Conservation (phyloP, 1,139 yeast genomes). For the Candida tunisiensis region DNA sequence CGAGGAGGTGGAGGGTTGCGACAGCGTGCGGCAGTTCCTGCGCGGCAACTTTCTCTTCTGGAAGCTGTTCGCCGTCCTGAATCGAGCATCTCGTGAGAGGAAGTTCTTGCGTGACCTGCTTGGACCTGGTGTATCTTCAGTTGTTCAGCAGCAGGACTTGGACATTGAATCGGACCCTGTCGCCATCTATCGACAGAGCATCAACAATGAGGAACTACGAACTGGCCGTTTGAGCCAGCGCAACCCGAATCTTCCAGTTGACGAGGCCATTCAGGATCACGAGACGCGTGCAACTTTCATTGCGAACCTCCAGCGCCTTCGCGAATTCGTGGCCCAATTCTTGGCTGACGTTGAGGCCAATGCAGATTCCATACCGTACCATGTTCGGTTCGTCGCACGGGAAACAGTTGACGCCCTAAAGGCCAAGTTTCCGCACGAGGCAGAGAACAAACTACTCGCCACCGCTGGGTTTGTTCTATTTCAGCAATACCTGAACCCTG, state of each 20-base stretch:
- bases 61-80: constrained; percentile 35
- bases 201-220: constrained; percentile 30
- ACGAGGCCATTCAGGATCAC: constrained; percentile 62
- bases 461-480: constrained; percentile 55
- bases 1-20: constrained; percentile 23
- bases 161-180: constrained; percentile 75
- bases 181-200: constrained; percentile 28
- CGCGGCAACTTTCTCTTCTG: constrained; percentile 26
- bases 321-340: constrained; percentile 54
- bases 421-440: constrained; percentile 1
- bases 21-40: constrained; percentile 11
- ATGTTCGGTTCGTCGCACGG: constrained; percentile 33
- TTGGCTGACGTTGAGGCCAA: constrained; percentile 28
- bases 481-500: constrained; percentile 45
- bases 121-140: constrained; percentile 31
- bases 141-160: constrained; percentile 38
- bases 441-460: constrained; percentile 32
- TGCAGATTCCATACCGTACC: constrained; percentile 40
- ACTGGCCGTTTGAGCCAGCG: constrained; percentile 25
- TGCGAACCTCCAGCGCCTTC: constrained; percentile 50
- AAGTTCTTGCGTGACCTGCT: constrained; percentile 35
- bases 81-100: constrained; percentile 43
- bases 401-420: constrained; percentile 8
- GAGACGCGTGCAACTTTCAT: constrained; percentile 57
- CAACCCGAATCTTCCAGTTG: constrained; percentile 33